These are phyloP conservation scores for Austroboletus eburneus DNA, from an alignment of 768 basidiomycete species.

Conservation along the genomic window DNA sequence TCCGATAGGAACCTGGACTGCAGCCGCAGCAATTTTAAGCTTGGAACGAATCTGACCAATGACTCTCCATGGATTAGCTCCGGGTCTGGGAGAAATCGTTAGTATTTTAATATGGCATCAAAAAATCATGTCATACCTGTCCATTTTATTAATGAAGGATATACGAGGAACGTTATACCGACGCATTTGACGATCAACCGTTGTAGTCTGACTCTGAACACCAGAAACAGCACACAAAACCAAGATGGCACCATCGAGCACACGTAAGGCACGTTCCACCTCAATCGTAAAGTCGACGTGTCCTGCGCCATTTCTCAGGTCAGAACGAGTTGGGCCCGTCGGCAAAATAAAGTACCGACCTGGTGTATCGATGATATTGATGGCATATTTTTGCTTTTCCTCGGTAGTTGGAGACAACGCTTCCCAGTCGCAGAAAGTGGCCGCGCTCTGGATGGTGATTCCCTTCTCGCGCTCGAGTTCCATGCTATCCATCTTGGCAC, in stretches of 20 bases:
- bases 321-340: background rate
- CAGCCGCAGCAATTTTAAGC: constrained; percentile 88
- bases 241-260: constrained; percentile 93
- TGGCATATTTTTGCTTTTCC: constrained; percentile 76
- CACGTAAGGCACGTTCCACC: constrained; percentile 93
- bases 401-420: constrained; percentile 56
- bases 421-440: constrained; percentile 97
- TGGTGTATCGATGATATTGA: constrained; percentile 99
- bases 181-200: constrained; percentile 98
- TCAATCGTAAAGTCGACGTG: constrained; percentile 99
- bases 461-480: constrained; percentile 98
- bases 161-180: constrained; percentile 94
- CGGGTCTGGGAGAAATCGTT: constrained; percentile 53
- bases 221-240: constrained; percentile 97
- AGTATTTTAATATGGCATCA: background rate
- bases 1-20: constrained; percentile 95
- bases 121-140: constrained; percentile 48
- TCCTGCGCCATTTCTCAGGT: constrained; percentile 43
- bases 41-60: constrained; percentile 89
- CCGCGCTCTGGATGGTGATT: constrained; percentile 98
- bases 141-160: constrained; percentile 99
- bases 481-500: constrained; percentile 99
- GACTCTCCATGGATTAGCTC: constrained; percentile 96
- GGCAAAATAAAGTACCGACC: constrained; percentile 38
- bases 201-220: constrained; percentile 97